Evolutionary conservation across 2,329 filamentous ascomycete species (phyloP).

Genomic region (Hymenoscyphus albidus): DNA sequence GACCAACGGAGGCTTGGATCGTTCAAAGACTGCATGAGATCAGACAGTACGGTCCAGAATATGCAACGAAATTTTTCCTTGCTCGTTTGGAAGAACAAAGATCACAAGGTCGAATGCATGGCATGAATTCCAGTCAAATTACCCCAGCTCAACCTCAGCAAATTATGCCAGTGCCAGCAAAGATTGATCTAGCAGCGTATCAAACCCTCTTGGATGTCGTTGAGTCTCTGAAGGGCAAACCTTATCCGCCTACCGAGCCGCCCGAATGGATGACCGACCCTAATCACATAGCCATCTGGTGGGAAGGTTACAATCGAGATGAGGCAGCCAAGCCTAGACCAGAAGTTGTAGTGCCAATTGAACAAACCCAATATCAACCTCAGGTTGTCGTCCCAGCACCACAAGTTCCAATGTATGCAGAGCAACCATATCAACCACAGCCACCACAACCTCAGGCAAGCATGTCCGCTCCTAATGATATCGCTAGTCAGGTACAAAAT

Average conservation of each 20-base stretch:
- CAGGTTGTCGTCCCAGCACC: conserved; percentile 32
- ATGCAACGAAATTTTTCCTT: conserved; percentile 24
- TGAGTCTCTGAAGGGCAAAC: conserved; percentile 42
- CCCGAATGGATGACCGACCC: conserved; percentile 50
- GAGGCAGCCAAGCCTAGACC: conserved; percentile 39
- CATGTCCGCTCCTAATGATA: conserved; percentile 21
- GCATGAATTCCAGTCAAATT: conserved; percentile 9
- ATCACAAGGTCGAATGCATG: conserved; percentile 14
- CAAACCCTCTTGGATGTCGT: conserved; percentile 27
- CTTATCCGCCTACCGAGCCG: conserved; percentile 48
- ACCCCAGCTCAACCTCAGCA: conserved; percentile 3
- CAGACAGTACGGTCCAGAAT: conserved; percentile 30
- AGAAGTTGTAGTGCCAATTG: conserved; percentile 31
- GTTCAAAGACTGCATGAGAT: conserved; percentile 32
- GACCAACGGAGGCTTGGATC: conserved; percentile 30
- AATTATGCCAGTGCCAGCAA: conserved; percentile 5
- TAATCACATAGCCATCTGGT: conserved; percentile 49
- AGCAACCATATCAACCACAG: conserved; percentile 19
- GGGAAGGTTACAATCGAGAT: conserved; percentile 43
- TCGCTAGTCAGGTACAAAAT: conserved; percentile 29
- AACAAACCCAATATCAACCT: conserved; percentile 27
- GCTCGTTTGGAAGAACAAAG: conserved; percentile 21
- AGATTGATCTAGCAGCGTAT: conserved; percentile 21
- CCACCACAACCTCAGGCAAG: conserved; percentile 9
- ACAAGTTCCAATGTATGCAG: conserved; percentile 16